phyloP scores from a whole-genome alignment of 345 rosid species.

The Lepidium didymum region DNA sequence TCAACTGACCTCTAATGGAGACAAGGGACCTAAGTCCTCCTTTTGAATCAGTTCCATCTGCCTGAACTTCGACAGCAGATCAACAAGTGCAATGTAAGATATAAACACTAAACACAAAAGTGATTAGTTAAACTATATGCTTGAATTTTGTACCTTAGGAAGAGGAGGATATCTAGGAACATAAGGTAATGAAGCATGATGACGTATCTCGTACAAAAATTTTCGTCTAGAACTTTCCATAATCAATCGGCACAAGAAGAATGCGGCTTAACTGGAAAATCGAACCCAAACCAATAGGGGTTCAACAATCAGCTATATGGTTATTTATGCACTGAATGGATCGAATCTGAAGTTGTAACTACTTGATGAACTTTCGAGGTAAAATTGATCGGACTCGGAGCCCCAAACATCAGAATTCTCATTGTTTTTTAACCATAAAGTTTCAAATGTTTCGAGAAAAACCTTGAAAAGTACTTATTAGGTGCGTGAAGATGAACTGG shows the following conservation, averaged over 20 bases:
- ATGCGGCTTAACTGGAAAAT: not conserved
- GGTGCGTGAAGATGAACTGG: not conserved
- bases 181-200: slow-evolving; percentile 59
- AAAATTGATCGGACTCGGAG: not conserved
- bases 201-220: slow-evolving; percentile 62
- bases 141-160: slow-evolving; percentile 42
- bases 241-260: slow-evolving; percentile 1
- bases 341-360: not conserved
- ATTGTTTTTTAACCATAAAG: not conserved
- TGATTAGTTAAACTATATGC: not conserved
- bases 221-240: slow-evolving; percentile 33
- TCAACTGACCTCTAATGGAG: slow-evolving; percentile 40
- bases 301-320: not conserved
- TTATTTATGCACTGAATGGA: not conserved
- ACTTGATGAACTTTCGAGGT: not conserved
- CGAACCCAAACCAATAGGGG: not conserved
- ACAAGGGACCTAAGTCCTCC: slow-evolving; percentile 52
- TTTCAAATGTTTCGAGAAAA: not conserved
- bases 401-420: not conserved
- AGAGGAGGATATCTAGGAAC: slow-evolving; percentile 67
- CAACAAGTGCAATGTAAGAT: not conserved
- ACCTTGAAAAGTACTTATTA: not conserved
- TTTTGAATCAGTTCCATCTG: slow-evolving; percentile 28
- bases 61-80: slow-evolving; percentile 32
- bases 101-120: not conserved